Evolutionary conservation across 371 early-diverging fungal species (phyloP).

Genomic region (Rhizomucor pusillus): DNA sequence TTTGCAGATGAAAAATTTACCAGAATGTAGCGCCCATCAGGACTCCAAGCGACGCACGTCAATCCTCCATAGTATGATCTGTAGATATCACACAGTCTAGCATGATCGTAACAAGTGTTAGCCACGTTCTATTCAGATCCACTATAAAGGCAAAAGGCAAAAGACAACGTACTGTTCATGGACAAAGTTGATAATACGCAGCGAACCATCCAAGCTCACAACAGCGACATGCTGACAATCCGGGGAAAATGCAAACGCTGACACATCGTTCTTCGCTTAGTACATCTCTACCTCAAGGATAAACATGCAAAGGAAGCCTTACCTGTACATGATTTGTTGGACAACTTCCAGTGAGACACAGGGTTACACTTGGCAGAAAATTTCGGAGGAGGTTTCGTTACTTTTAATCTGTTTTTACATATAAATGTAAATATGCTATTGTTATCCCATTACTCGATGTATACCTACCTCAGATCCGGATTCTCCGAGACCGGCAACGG

Average conservation of each 20-base stretch:
- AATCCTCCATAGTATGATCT: constrained; percentile 83
- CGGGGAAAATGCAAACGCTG: constrained; percentile 84
- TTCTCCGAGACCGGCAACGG: no score
- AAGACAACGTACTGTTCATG: constrained; percentile 51
- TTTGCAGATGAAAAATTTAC: constrained; percentile 44
- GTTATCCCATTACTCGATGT: no score
- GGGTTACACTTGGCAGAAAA: constrained; percentile 67
- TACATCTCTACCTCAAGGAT: constrained; percentile 1
- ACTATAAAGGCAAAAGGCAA: no score
- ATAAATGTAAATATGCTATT: no score
- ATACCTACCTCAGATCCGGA: no score
- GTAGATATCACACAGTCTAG: constrained; percentile 68
- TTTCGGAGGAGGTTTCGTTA: constrained; percentile 16
- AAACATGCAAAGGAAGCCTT: constrained; percentile 3
- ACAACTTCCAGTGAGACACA: constrained; percentile 71
- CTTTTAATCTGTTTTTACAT: constrained; percentile 21
- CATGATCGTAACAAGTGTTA: not conserved
- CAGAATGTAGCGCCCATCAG: constrained; percentile 89
- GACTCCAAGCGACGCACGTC: constrained; percentile 88
- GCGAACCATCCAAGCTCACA: constrained; percentile 72
- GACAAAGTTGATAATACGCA: constrained; percentile 75
- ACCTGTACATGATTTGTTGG: constrained; percentile 69
- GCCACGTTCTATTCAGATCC: not conserved
- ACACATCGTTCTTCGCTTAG: not conserved
- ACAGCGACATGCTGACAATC: constrained; percentile 81